Conservation (phyloP, 768 basidiomycete species). For the Clathrus columnatus region DNA sequence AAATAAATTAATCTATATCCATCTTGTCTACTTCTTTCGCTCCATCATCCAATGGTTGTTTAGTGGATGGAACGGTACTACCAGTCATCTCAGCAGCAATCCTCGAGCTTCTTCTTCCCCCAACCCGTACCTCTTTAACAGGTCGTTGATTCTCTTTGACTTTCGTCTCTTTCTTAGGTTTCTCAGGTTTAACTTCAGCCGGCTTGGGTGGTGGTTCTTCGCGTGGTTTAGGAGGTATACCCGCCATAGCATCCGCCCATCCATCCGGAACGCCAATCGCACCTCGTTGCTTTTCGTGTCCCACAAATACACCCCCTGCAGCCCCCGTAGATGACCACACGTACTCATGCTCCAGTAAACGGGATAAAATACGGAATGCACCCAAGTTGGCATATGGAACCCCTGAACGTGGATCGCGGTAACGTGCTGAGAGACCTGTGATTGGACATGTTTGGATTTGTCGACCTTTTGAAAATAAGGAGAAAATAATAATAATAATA, state of each 20-base stretch:
- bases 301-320: slow-evolving; percentile 19
- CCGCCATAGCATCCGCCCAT: slow-evolving; percentile 14
- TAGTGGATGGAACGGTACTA: background rate
- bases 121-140: slow-evolving; percentile 4
- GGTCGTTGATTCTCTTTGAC: background rate
- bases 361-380: slow-evolving; percentile 58
- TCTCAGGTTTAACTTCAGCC: background rate
- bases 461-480: slow-evolving; percentile 38
- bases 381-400: slow-evolving; percentile 67
- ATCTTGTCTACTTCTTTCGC: background rate
- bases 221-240: background rate
- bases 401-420: slow-evolving; percentile 71
- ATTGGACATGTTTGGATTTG: slow-evolving; percentile 62
- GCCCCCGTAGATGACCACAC: slow-evolving; percentile 39
- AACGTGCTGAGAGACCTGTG: slow-evolving; percentile 69
- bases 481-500: background rate
- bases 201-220: background rate
- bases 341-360: slow-evolving; percentile 57
- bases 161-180: slow-evolving; percentile 3
- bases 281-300: slow-evolving; percentile 20
- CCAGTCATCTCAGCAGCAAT: slow-evolving; percentile 5
- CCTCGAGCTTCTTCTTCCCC: slow-evolving; percentile 9
- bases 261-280: slow-evolving; percentile 16
- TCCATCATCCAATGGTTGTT: background rate
- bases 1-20: background rate